Conservation (phyloP, 2,329 filamentous ascomycete genomes). For the Ceratocystis cubensis region DNA sequence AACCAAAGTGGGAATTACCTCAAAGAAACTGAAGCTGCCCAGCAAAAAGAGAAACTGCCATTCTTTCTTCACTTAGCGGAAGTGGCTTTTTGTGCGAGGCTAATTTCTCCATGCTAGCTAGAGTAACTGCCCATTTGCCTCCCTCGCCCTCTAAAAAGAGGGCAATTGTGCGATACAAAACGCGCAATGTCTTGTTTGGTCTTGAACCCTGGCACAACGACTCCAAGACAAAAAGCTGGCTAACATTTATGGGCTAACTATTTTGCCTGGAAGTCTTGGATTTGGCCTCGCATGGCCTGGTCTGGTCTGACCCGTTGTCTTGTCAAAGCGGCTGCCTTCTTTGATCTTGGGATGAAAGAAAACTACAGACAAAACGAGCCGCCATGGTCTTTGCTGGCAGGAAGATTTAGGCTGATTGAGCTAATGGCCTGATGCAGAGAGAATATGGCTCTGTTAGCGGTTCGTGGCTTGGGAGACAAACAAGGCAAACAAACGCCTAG, state of each 20-base stretch:
- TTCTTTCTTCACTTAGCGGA: background rate
- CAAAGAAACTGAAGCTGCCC: background rate
- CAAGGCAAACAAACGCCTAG: background rate
- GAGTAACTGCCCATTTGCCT: background rate
- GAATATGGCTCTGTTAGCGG: background rate
- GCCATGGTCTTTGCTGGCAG: too few relatives aligned
- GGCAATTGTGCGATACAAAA: background rate
- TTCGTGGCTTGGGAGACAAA: background rate
- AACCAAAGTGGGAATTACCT: background rate
- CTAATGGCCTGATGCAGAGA: too few relatives aligned
- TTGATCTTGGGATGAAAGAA: background rate
- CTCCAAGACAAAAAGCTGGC: background rate
- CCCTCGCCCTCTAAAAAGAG: background rate
- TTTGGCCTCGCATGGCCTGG: background rate
- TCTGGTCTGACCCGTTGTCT: background rate
- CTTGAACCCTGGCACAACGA: background rate
- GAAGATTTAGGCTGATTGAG: too few relatives aligned
- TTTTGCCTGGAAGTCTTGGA: background rate
- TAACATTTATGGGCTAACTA: background rate
- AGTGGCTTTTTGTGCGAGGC: too few relatives aligned
- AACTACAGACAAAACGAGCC: too few relatives aligned
- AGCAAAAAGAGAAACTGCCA: background rate
- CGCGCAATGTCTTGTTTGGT: slow-evolving; percentile 6
- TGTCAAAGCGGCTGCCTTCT: background rate
- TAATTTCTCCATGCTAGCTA: background rate